Base-by-base conservation (phyloP, 305 asterid genomes). In the Fraxinus sp. region DNA sequence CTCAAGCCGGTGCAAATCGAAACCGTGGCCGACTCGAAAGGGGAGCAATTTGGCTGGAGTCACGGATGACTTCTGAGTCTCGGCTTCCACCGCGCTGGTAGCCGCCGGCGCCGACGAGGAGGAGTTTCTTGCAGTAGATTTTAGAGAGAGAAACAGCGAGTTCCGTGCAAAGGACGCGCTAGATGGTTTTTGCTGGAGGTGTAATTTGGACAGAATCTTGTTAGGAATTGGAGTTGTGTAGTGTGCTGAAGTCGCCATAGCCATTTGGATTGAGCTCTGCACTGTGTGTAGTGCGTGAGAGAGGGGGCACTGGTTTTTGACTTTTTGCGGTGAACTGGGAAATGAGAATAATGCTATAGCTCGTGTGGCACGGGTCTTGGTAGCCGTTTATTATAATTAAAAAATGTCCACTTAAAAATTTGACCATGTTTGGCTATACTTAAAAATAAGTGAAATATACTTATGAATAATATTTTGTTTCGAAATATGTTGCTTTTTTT, bases 21-120 rank as follows among this genome's bases (percentile, higher is more conserved):
- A 95, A 52, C 97, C 99, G 79, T 95, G 99, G 68, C 99, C 99
- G 0, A 95, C 93, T 79, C 99, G 94, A 83, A 95, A 93, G 14
- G 99, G 97, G 59, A 93, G 82, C 57, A 87, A 62, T 88, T 91
- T 95, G 4, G 93, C 79, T 3, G 89, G 81, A 57, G 87, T 37
- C 0, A 84, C 77, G 33, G 88, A 59, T 7, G 82, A 43, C 0
- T 75, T 14, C 77, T 79, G 86, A 74, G 91, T 87, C 83, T 88
- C 87, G 4, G 91, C 87, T 84, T 90, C 94, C 49, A 92, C 92
- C 5, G 92, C 83, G 84, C 85, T 85, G 32, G 90, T 9, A 77
- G 91, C 84, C 2, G 90, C 46, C 62, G 82, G 35, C 86, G 68
- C 13, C 55, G 64, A 70, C 71, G 81, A 79, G 68, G 84, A 77